Evolutionary conservation across 2,329 filamentous ascomycete species (phyloP).

Genomic region (Colletotrichum sp.): DNA sequence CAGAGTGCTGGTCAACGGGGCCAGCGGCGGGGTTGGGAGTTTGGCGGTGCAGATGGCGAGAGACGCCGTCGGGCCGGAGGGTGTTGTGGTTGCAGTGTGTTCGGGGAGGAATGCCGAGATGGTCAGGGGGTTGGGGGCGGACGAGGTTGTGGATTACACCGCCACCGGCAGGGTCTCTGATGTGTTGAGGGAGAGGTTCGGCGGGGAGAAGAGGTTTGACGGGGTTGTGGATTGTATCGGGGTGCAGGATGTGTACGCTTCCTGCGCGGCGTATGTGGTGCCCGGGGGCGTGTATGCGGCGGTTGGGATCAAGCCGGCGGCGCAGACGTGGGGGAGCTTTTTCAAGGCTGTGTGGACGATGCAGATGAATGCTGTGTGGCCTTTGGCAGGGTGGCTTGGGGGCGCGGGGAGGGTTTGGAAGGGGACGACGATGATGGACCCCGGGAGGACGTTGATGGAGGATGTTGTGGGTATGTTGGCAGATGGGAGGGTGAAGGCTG

Average conservation of each 20-base stretch:
- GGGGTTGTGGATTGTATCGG: constrained; percentile 56
- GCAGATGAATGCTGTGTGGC: constrained; percentile 44
- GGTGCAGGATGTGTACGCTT: constrained; percentile 47
- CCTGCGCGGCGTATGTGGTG: constrained; percentile 43
- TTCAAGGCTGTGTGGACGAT: constrained; percentile 35
- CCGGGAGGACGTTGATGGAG: constrained; percentile 35
- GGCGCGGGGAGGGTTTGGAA: constrained; percentile 41
- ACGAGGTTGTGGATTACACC: constrained; percentile 40
- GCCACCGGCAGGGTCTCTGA: background rate
- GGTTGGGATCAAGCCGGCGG: constrained; percentile 43
- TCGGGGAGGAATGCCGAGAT: constrained; percentile 50
- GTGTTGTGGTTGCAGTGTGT: constrained; percentile 52
- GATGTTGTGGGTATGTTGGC: constrained; percentile 34
- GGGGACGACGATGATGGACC: constrained; percentile 37
- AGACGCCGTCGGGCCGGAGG: constrained; percentile 40
- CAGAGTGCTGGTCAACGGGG: constrained; percentile 53
- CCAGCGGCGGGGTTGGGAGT: constrained; percentile 55
- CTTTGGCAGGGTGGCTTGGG: constrained; percentile 37
- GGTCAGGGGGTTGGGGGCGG: constrained; percentile 51
- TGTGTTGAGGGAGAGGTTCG: background rate
- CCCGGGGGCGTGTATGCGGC: constrained; percentile 42
- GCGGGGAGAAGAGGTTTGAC: constrained; percentile 36
- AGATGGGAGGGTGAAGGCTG: constrained; percentile 36
- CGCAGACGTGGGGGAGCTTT: constrained; percentile 33
- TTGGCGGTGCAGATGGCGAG: constrained; percentile 50